These are phyloP conservation scores for Saccharomycopsis babjevae DNA, from an alignment of 805 yeast genomes.

Conservation along the genomic window DNA sequence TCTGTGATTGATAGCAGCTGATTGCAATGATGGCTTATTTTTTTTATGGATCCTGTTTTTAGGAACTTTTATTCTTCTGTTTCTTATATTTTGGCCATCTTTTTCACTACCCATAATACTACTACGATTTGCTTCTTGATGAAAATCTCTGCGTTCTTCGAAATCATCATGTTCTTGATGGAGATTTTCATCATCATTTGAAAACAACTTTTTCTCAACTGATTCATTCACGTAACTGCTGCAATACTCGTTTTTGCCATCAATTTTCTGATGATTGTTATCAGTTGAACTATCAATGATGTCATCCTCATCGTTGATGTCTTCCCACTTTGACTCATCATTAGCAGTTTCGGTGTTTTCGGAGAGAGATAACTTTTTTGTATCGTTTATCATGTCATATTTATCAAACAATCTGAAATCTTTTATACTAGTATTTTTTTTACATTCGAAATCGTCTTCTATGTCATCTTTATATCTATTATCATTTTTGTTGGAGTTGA, in stretches of 20 bases:
- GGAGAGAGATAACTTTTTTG: background rate
- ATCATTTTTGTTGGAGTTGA: background rate
- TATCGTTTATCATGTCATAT: background rate
- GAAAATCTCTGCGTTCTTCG: no score
- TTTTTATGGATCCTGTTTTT: background rate
- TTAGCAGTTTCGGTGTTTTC: background rate
- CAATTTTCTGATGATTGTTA: background rate
- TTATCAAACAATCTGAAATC: background rate
- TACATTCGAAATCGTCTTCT: background rate
- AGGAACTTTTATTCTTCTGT: background rate
- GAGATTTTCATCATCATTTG: background rate
- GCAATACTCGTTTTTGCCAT: background rate
- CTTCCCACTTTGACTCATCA: conserved; percentile 1
- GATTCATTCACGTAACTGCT: background rate
- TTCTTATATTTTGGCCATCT: background rate
- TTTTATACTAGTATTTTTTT: background rate
- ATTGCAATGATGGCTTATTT: background rate
- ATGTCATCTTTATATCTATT: background rate
- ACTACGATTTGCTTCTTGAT: background rate
- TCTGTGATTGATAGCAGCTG: background rate
- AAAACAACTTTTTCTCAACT: background rate
- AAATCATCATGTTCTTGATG: background rate
- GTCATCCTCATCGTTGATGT: background rate
- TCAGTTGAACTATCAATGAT: background rate
- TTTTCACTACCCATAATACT: background rate